Evolutionary conservation across 257 asterid species (phyloP), one percentile per base, ranked within the genome.

Genomic region (Nemophila menziesii): DNA sequence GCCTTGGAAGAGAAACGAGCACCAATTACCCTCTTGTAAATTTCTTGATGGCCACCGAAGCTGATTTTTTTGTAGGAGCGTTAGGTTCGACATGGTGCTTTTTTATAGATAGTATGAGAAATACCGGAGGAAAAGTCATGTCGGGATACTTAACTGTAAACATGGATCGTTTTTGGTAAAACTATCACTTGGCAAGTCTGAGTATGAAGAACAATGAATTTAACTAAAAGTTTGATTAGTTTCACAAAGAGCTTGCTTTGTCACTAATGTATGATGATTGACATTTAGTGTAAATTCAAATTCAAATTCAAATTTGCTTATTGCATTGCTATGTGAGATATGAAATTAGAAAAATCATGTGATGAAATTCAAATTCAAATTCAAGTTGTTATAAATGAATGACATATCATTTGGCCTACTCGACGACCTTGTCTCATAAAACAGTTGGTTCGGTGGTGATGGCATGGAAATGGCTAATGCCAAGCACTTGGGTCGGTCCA

Each of bases 21-120:
- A 90, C 92, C 2, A 90, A 90, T 36, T 81, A 90, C 46, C 98
- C 98, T 19, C 69, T 85, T 3, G 93, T 81, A 23, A 90, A 90
- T 66, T 90, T 85, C 77, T 71, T 85, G 92, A 76, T 90, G 94
- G 96, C 98, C 39, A 48, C 86, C 11, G 98, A 90, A 50, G 80
- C 94, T 0, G 96, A 90, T 60, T 90, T 76, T 67, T 90, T 85
- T 86, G 44, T 79, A 0, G 96, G 94, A 43, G 94, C 96, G 14
- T 58, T 90, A 47, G 98, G 96, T 8, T 90, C 98, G 0, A 90
- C 94, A 0, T 85, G 94, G 93, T 81, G 92, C 76, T 90, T 60
- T 44, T 82, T 90, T 19, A 85, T 90, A 10, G 98, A 90, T 23
- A 96, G 94, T 26, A 85, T 84, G 96, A 67, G 98, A 62, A 90